A percentile compares a stretch with the other conserved stretches of the same genome.
These are phyloP conservation scores for Vicia villosa DNA, from an alignment of 306 rosid genomes.

Conservation along the genomic window DNA sequence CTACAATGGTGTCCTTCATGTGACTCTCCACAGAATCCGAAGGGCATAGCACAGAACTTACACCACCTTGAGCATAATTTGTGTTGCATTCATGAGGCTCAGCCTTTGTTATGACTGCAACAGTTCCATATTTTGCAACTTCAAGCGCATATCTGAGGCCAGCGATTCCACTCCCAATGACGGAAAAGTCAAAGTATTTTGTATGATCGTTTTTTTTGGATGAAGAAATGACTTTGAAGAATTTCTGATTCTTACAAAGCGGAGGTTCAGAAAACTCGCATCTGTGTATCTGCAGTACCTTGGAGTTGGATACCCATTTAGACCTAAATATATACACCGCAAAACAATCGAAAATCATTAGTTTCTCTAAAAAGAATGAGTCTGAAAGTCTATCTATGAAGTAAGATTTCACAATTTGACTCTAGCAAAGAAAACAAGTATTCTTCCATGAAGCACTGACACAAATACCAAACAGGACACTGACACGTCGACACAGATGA, in stretches of 20 bases:
- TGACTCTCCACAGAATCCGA: constrained; percentile 96
- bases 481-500: too few relatives aligned
- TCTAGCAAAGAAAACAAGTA: constrained; percentile 10
- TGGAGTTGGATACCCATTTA: constrained; percentile 55
- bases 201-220: constrained; percentile 60
- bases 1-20: constrained; percentile 89
- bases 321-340: constrained; percentile 56
- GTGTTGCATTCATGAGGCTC: constrained; percentile 99
- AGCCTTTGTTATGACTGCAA: constrained; percentile 93
- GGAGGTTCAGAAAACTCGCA: constrained; percentile 42
- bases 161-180: constrained; percentile 93
- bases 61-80: constrained; percentile 99
- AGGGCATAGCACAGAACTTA: constrained; percentile 90
- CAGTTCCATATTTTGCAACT: constrained; percentile 87
- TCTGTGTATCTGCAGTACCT: constrained; percentile 51
- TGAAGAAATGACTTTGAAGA: constrained; percentile 51
- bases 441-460: neutral
- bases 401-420: neutral
- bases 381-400: neutral
- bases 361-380: constrained; percentile 5
- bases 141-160: constrained; percentile 95
- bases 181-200: constrained; percentile 74
- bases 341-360: constrained; percentile 8
- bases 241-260: constrained; percentile 42
- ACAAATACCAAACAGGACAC: too few relatives aligned